Conservation (phyloP, 352 stramenopile genomes). For the Globisporangium sylvaticum region DNA sequence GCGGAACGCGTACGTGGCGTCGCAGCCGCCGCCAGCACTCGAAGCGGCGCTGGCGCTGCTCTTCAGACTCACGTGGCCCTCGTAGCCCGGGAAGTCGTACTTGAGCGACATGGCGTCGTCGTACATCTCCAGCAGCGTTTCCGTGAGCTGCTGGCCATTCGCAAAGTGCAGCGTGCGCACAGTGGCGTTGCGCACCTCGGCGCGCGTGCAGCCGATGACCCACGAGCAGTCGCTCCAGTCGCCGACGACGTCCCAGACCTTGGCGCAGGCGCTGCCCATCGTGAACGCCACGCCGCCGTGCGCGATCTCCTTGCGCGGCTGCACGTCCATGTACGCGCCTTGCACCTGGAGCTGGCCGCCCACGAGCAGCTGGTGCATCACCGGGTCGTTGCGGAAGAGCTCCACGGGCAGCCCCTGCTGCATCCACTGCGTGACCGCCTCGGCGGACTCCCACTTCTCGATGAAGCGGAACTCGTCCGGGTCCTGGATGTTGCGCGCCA, state of each 20-base stretch:
- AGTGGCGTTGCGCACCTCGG: slow-evolving; percentile 8
- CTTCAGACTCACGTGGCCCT: slow-evolving; percentile 3
- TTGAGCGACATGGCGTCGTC: slow-evolving; percentile 11
- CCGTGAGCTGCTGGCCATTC: slow-evolving; percentile 1
- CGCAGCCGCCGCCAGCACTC: slow-evolving; percentile 9
- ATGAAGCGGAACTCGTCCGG: slow-evolving; percentile 18
- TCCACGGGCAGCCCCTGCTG: slow-evolving; percentile 3
- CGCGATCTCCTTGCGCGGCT: slow-evolving; percentile 1
- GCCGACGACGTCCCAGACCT: slow-evolving; percentile 13
- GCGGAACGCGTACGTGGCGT: slow-evolving; percentile 11
- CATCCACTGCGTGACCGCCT: slow-evolving; percentile 14
- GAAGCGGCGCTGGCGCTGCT: background rate
- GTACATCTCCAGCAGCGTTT: slow-evolving; percentile 2
- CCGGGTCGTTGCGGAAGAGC: slow-evolving; percentile 11
- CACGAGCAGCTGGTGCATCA: slow-evolving; percentile 13
- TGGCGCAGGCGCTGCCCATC: background rate
- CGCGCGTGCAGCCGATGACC: slow-evolving; percentile 12
- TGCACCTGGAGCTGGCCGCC: slow-evolving; percentile 12
- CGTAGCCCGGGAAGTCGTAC: slow-evolving; percentile 6
- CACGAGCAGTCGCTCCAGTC: slow-evolving; percentile 15
- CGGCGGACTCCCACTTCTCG: slow-evolving; percentile 13
- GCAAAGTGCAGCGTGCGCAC: slow-evolving; percentile 11
- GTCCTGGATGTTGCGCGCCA: slow-evolving; percentile 14
- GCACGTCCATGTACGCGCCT: slow-evolving; percentile 13
- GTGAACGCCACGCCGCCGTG: slow-evolving; percentile 13